These are phyloP conservation scores for Pichia ethanolica DNA, from an alignment of 805 yeast species.

Conservation along the genomic window DNA sequence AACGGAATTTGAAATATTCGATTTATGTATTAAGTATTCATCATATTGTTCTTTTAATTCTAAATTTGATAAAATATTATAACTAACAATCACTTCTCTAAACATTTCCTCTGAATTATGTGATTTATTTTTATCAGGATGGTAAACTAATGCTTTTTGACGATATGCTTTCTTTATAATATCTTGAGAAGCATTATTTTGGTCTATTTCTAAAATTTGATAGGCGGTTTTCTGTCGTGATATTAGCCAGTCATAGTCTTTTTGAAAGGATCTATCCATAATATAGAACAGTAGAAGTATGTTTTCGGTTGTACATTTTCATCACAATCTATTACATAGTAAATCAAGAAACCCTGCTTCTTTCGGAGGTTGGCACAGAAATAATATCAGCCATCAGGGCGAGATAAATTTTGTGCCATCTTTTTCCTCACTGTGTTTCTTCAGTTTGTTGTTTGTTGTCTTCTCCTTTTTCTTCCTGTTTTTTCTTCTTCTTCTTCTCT, in stretches of 20 bases:
- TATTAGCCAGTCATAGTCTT: constrained; percentile 15
- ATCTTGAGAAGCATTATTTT: neutral
- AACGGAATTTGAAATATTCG: too few species aligned
- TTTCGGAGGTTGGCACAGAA: neutral
- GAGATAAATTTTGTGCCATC: too few species aligned
- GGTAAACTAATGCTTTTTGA: constrained; percentile 24
- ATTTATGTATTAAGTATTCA: neutral
- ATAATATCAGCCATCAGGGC: too few species aligned
- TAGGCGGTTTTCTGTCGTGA: constrained; percentile 12
- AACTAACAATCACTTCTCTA: constrained; percentile 23
- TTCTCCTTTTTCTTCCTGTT: too few species aligned
- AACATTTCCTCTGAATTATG: constrained; percentile 23
- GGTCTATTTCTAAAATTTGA: constrained; percentile 9
- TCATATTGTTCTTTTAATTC: constrained; percentile 6
- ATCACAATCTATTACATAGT: neutral
- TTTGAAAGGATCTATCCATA: constrained; percentile 5
- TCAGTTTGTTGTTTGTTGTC: too few species aligned
- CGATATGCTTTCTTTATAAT: constrained; percentile 26
- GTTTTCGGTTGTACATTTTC: too few species aligned
- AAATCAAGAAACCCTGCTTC: neutral
- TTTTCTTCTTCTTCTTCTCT: too few species aligned
- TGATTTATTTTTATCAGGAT: constrained; percentile 30
- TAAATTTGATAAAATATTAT: constrained; percentile 16
- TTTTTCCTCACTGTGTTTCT: too few species aligned
- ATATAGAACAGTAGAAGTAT: neutral